A percentile compares a stretch with the other conserved stretches of the same genome.
These are phyloP conservation scores for Exophiala sp. DNA, from an alignment of 2,329 filamentous ascomycete species.

Conservation along the genomic window DNA sequence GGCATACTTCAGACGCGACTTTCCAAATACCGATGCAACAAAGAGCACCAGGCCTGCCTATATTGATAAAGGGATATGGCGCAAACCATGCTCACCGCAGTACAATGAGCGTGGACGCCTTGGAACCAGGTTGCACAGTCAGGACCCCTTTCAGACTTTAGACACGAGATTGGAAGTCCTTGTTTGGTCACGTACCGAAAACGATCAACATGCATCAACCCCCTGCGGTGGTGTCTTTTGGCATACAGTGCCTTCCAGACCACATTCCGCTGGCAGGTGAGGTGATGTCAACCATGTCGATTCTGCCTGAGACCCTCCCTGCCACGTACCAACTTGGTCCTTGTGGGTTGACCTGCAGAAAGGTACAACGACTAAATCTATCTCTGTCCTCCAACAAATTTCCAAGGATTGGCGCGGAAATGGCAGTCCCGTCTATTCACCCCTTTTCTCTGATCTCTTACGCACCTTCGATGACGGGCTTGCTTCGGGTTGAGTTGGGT, in stretches of 20 bases:
- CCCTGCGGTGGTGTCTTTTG: background rate
- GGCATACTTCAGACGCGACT: background rate
- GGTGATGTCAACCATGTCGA: background rate
- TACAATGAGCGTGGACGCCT: background rate
- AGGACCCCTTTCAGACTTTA: background rate
- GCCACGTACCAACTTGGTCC: background rate
- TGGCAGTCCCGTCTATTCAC: background rate
- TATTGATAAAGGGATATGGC: background rate
- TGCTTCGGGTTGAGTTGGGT: no score
- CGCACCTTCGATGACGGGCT: no score
- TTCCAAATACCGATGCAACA: slow-evolving; percentile 4
- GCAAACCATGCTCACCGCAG: background rate
- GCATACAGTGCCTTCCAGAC: background rate
- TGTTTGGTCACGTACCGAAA: background rate
- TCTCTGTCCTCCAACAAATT: background rate
- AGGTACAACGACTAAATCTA: background rate
- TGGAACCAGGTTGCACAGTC: background rate
- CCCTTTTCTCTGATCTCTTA: background rate
- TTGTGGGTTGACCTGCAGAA: background rate
- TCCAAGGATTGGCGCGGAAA: background rate
- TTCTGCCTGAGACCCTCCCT: background rate
- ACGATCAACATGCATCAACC: background rate
- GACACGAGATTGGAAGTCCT: background rate
- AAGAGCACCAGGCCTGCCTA: background rate
- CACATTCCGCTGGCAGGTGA: background rate